These are phyloP conservation scores for Candida awuae DNA, from an alignment of 805 yeast species.

Conservation along the genomic window DNA sequence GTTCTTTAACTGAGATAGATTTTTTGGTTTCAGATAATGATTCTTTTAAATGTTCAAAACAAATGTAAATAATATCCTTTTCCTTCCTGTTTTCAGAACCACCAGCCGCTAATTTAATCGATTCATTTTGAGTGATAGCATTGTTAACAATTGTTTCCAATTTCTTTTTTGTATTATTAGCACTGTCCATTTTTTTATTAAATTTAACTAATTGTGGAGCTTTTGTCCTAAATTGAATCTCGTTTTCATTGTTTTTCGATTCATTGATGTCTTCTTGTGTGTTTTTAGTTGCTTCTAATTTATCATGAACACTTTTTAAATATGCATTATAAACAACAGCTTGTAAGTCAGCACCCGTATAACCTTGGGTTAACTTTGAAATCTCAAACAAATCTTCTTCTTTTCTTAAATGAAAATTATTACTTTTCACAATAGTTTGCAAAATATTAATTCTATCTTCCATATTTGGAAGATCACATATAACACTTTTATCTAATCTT, in stretches of 20 bases:
- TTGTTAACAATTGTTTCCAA: constrained; percentile 17
- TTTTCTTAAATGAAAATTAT: constrained; percentile 51
- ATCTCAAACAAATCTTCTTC: constrained; percentile 43
- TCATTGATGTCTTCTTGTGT: too few relatives aligned
- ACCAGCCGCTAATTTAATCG: constrained; percentile 14
- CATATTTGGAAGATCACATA: constrained; percentile 77
- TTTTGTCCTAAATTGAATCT: constrained; percentile 21
- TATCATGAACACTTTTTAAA: constrained; percentile 72
- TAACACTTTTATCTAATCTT: constrained; percentile 82
- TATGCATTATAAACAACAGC: constrained; percentile 89
- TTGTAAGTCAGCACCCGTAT: constrained; percentile 92
- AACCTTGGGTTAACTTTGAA: constrained; percentile 62
- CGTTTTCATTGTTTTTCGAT: too few relatives aligned
- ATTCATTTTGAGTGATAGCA: too few relatives aligned
- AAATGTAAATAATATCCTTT: constrained; percentile 36
- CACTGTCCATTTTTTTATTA: not conserved
- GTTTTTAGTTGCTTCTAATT: constrained; percentile 46
- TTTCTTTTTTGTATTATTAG: constrained; percentile 15
- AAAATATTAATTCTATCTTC: constrained; percentile 72
- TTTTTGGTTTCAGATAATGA: constrained; percentile 76
- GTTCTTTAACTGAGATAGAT: constrained; percentile 75
- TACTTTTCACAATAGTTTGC: constrained; percentile 40
- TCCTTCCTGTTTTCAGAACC: constrained; percentile 26
- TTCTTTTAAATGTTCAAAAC: constrained; percentile 45
- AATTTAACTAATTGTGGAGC: constrained; percentile 8